A percentile compares a stretch with the other conserved stretches of the same genome.
Conservation (phyloP, 441 rosid species). For the Gossypium davidsonii region DNA sequence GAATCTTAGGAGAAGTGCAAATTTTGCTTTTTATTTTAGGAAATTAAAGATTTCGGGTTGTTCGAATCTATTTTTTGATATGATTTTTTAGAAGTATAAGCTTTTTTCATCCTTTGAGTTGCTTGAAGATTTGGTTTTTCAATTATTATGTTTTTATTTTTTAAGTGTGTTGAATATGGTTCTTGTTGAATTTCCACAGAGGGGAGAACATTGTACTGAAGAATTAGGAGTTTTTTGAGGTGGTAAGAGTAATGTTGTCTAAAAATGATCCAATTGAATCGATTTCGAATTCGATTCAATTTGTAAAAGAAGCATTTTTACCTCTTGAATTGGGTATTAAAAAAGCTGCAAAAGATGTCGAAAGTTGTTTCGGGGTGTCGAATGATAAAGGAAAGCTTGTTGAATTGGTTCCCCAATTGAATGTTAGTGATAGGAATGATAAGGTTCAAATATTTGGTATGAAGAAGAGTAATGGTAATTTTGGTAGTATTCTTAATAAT, state of each 20-base stretch:
- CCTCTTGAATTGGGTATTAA: constrained; percentile 73
- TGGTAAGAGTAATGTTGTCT: constrained; percentile 26
- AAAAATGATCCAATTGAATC: constrained; percentile 69
- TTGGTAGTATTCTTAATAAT: constrained; percentile 8
- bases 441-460: constrained; percentile 30
- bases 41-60: neutral
- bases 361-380: constrained; percentile 48
- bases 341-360: constrained; percentile 74
- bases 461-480: constrained; percentile 30
- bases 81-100: neutral
- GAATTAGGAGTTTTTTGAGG: neutral
- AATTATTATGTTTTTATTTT: neutral
- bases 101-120: neutral
- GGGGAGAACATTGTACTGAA: neutral
- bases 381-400: constrained; percentile 31
- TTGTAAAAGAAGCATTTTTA: constrained; percentile 51
- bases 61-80: neutral
- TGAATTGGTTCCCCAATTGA: constrained; percentile 24
- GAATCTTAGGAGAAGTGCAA: neutral
- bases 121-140: neutral
- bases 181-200: constrained; percentile 1
- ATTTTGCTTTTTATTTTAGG: neutral
- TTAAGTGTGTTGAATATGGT: neutral
- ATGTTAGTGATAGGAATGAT: constrained; percentile 23
- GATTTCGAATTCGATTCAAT: constrained; percentile 67